Evolutionary conservation across 2,329 filamentous ascomycete genomes (phyloP), one percentile per base, ranked within the genome.

Genomic region (Fusarium phyllophilum): DNA sequence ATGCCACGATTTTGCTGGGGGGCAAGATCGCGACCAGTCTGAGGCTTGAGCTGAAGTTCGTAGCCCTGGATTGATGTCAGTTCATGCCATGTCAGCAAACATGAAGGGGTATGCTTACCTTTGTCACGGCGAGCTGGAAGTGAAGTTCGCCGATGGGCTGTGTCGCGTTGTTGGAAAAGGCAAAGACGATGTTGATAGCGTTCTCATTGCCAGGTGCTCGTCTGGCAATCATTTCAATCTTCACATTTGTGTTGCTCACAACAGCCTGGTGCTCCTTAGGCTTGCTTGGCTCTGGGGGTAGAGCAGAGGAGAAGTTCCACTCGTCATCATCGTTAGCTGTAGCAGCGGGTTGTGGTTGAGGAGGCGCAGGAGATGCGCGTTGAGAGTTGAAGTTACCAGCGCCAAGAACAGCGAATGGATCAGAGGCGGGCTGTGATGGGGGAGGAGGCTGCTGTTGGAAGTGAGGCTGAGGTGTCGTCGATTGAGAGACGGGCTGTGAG

Each of bases 61-160:
- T 92, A 96, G 70, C 92, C 92, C 94, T 97, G 77, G 38, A 22
- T 70, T 64, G 42, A 17, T 52, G 49, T 75, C 38, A 72, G 62
- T 38, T 61, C 55, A 26, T 14, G 24, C 8, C 38, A 31, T 36
- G 11, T 49, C 39, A 29, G 36, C 17, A 20, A 15, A 34, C 13
- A 11, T 10, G 12, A 26, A 51, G 39, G 29, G 29, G 39, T 15
- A n/a, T n/a, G 57, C 26, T 55, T 85, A 97, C 95, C 89, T 96
- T 98, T 68, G 96, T 96, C 36, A 98, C 96, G 7, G 96, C 96
- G 44, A 97, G 88, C 82, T 97, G 94, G 79, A 98, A 97, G 66
- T 96, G 95, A 36, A 99, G 85, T 73, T 97, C 93, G 7, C 89
- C 88, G 29, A 99, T 88, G 0, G 90, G 88, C 77, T 93, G 88